Conservation (phyloP, 495 filamentous ascomycete species). For the Penicillium egyptiacum region DNA sequence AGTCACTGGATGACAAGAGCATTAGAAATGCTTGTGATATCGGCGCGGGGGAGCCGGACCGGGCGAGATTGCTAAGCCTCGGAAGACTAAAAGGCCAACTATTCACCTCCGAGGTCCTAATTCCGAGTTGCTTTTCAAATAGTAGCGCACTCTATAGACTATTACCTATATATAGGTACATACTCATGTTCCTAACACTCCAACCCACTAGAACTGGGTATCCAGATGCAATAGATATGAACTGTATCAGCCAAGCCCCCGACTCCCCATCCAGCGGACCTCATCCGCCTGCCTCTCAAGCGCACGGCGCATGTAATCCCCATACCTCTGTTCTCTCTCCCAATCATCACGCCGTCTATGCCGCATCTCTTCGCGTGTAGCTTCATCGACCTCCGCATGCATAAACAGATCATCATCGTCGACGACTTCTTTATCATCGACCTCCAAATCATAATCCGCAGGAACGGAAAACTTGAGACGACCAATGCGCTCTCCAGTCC, state of each 20-base stretch:
- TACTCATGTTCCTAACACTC: background rate
- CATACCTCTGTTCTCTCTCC: constrained; percentile 58
- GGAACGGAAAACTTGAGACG: constrained; percentile 61
- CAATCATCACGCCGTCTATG: constrained; percentile 39
- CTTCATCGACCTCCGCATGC: constrained; percentile 36
- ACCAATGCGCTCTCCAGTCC: constrained; percentile 80
- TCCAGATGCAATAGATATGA: background rate
- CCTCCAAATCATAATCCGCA: constrained; percentile 38
- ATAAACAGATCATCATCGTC: constrained; percentile 45
- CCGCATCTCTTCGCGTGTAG: constrained; percentile 42
- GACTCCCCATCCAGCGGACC: constrained; percentile 70
- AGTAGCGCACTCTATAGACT: background rate
- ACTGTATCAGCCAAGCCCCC: constrained; percentile 52
- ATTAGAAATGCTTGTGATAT: constrained; percentile 36
- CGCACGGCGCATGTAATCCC: constrained; percentile 67
- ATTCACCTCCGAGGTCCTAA: constrained; percentile 7
- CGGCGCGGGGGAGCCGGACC: constrained; percentile 26
- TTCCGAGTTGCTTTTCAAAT: background rate
- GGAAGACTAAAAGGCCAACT: background rate
- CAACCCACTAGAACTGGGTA: background rate
- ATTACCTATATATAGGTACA: background rate
- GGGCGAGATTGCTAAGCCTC: constrained; percentile 15
- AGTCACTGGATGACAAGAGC: constrained; percentile 28
- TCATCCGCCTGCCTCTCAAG: constrained; percentile 81
- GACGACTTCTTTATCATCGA: constrained; percentile 38